Base-by-base conservation (phyloP, 495 filamentous ascomycete genomes). In the Aspergillus ellipticus region DNA sequence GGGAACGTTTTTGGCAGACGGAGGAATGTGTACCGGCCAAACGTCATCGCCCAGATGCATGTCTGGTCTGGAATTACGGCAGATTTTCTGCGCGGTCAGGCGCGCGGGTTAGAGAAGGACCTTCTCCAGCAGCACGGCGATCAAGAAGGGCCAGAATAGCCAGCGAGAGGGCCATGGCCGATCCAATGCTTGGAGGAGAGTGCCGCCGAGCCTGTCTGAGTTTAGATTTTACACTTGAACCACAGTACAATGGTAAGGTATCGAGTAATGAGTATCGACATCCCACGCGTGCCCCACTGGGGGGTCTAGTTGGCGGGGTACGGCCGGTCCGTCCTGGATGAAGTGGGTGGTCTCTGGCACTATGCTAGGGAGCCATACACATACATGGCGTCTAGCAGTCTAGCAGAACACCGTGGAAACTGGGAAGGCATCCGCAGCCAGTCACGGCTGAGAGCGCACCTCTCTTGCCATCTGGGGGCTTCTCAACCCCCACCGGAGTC, bases 401-500 rank as follows among this genome's bases (percentile, higher is more conserved):
- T n/a, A n/a, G n/a, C n/a, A 52, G 13, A 41, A 41, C 13, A 13
- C 15, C 29, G 11, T 51, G 7, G 28, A 9, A 28, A 24, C 19
- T 13, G 20, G 31, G 13, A 52, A 15, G 3, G 11, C 19, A 42
- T 10, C 3, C 35, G 35, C 35, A 39, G 35, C 35, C 9, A 43
- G 3, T 29, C 42, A 53, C 50, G 20, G 41, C 24, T 42, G 20
- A 13, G 49, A n/a, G 35, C n/a, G 11, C 35, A 5, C 35, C 46
- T 16, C 42, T 17, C 8, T 26, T 2, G 17, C 24, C 8, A 26
- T 22, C 29, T 15, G 21, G 22, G 35, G 31, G 31, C 19, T 29
- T 49, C 45, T 19, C 10, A 19, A 53, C 31, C 56, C 56, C 56
- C 56, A 54, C 56, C 56, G 56, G 56, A 54, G 37, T 45, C 45